Percentiles rank a stretch among this genome's conserved stretches.
These are phyloP conservation scores for Exserohilum rostratum DNA, from an alignment of 2,329 filamentous ascomycete genomes.

Conservation along the genomic window DNA sequence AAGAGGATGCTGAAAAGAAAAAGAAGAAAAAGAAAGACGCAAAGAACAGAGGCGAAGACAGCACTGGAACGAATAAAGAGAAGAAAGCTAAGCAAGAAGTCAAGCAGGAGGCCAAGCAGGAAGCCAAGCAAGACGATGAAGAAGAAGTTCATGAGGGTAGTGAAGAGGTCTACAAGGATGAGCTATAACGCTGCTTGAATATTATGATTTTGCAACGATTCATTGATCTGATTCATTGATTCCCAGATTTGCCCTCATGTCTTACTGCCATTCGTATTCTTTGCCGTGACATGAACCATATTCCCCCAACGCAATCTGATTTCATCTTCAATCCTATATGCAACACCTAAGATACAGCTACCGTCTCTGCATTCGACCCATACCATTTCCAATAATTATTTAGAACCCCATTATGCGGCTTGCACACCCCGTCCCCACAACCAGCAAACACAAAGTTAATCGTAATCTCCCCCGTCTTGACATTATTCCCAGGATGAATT, in stretches of 20 bases:
- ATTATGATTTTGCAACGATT: too few relatives aligned
- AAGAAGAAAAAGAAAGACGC: slow-evolving; percentile 46
- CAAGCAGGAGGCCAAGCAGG: slow-evolving; percentile 34
- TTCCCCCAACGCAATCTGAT: too few relatives aligned
- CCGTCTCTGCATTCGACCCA: too few relatives aligned
- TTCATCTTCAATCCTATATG: too few relatives aligned
- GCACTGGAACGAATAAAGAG: background rate
- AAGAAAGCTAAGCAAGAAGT: slow-evolving; percentile 26
- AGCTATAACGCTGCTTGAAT: slow-evolving; percentile 26
- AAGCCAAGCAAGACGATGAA: slow-evolving; percentile 25
- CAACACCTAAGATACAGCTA: too few relatives aligned
- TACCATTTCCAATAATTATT: too few relatives aligned
- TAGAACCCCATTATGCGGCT: too few relatives aligned
- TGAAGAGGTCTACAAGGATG: slow-evolving; percentile 51
- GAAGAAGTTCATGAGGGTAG: slow-evolving; percentile 43
- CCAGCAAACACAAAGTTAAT: background rate
- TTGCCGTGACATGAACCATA: too few relatives aligned
- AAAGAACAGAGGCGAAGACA: slow-evolving; percentile 46
- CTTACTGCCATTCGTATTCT: too few relatives aligned
- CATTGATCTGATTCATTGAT: too few relatives aligned
- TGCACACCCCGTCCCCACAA: background rate
- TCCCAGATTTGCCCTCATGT: too few relatives aligned
- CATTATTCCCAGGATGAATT: background rate
- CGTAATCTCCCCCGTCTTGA: background rate
- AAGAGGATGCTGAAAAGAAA: slow-evolving; percentile 55